Conservation (phyloP, 2,329 filamentous ascomycete genomes). For the Colletotrichum sp. region DNA sequence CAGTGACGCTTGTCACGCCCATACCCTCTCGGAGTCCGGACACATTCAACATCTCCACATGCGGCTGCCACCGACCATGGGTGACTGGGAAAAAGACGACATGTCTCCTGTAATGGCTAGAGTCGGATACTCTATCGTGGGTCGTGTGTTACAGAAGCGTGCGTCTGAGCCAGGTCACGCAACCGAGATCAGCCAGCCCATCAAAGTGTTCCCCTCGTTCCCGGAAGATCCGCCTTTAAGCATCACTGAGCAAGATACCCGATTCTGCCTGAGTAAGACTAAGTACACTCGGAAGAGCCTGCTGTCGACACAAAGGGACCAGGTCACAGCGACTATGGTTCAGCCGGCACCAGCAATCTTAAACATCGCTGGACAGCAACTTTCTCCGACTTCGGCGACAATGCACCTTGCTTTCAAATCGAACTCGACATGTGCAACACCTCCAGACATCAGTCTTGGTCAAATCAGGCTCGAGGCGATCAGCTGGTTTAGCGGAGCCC, state of each 20-base stretch:
- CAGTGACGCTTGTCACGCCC: slow-evolving; percentile 61
- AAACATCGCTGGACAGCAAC: slow-evolving; percentile 48
- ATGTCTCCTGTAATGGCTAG: slow-evolving; percentile 59
- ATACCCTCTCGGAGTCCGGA: slow-evolving; percentile 46
- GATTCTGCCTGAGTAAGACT: slow-evolving; percentile 54
- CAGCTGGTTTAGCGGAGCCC: slow-evolving; percentile 56
- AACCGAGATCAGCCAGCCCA: slow-evolving; percentile 45
- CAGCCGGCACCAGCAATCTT: slow-evolving; percentile 56
- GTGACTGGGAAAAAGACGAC: slow-evolving; percentile 58
- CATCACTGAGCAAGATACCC: slow-evolving; percentile 49
- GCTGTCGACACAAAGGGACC: slow-evolving; percentile 54
- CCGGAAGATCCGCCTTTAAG: slow-evolving; percentile 56
- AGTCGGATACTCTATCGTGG: slow-evolving; percentile 58
- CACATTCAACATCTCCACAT: slow-evolving; percentile 57
- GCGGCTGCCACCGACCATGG: slow-evolving; percentile 58
- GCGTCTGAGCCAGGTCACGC: slow-evolving; percentile 29
- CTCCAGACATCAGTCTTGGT: slow-evolving; percentile 53
- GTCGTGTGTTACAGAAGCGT: slow-evolving; percentile 39
- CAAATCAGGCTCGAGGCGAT: slow-evolving; percentile 54
- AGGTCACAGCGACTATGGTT: slow-evolving; percentile 46
- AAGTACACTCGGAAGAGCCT: slow-evolving; percentile 60
- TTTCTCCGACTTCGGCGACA: slow-evolving; percentile 44
- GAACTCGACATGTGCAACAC: slow-evolving; percentile 39
- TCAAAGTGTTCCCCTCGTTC: slow-evolving; percentile 57
- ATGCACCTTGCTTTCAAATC: slow-evolving; percentile 55